Percentiles rank a stretch among this genome's conserved stretches.
phyloP scores from a whole-genome alignment of 306 rosid genomes.

The Pterocarpus santalinus region DNA sequence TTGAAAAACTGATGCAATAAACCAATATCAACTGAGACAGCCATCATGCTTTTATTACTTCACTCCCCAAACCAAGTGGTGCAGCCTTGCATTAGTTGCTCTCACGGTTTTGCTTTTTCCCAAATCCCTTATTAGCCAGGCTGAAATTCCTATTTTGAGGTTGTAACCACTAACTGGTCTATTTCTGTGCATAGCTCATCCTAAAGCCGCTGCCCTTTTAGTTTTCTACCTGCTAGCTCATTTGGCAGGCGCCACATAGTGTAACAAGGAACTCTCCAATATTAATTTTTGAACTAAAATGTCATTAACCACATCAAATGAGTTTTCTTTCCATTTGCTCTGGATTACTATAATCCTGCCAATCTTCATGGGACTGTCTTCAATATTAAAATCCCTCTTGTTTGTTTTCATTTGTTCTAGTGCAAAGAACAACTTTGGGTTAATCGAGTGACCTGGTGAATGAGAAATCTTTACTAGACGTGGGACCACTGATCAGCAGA shows the following conservation, averaged over 20 bases:
- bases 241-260: constrained; percentile 57
- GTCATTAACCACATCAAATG: constrained; percentile 76
- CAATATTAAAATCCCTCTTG: constrained; percentile 38
- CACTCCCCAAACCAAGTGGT: too few species aligned
- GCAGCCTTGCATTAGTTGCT: too few species aligned
- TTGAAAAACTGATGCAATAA: too few species aligned
- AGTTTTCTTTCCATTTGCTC: constrained; percentile 70
- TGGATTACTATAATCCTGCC: constrained; percentile 25
- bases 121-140: constrained; percentile 43
- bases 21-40: too few species aligned
- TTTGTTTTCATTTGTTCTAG: constrained; percentile 64
- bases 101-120: too few species aligned
- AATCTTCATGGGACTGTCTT: too few species aligned
- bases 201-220: constrained; percentile 61
- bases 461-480: constrained; percentile 56
- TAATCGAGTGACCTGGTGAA: constrained; percentile 57
- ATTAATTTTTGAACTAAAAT: constrained; percentile 60
- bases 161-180: constrained; percentile 61
- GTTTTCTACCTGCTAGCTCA: constrained; percentile 48
- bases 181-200: constrained; percentile 70
- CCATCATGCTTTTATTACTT: too few species aligned
- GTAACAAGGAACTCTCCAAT: constrained; percentile 46
- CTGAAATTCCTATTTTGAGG: constrained; percentile 44
- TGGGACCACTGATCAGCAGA: constrained; percentile 51
- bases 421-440: constrained; percentile 68